Evolutionary conservation across 306 rosid genomes (phyloP), one percentile per base, ranked within the genome.

Genomic region (Carpinus viminea): DNA sequence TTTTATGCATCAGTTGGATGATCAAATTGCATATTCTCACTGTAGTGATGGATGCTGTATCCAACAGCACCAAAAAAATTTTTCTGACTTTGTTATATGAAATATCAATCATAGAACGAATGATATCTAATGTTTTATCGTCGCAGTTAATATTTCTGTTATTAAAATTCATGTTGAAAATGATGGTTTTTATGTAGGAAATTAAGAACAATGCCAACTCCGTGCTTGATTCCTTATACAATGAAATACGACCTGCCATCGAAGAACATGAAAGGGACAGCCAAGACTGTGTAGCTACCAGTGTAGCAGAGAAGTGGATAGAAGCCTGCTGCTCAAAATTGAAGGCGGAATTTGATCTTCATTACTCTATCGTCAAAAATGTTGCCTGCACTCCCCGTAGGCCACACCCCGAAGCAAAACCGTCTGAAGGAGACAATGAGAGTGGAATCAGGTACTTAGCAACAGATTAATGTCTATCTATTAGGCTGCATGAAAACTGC

Each of bases 271-370:
- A 95, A 82, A 89, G 97, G 84, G 98, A 92, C 79, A 88, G 81
- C 84, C 98, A 95, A 88, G 98, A 95, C 81, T 91, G 81, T 70
- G 98, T 94, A 31, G 89, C 98, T 10, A 94, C 97, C 2, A 83
- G 87, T 17, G 97, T 94, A 6, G 98, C 98, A 36, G 97, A 94
- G 88, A 94, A 91, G 88, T 94, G 98, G 98, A 94, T 94, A 55
- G 91, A 85, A 71, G 97, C 91, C 68, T 86, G 92, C 87, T 91
- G 97, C 85, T 78, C 72, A 76, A 92, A 94, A 85, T 74, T 92
- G 79, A 95, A 90, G 86, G 93, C 93, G 0, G 98, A 95, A 72
- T 95, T 92, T 52, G 93, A 95, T 70, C 93, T 95, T 62, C 84
- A 87, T 90, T 89, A 90, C 64, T 88, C 93, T 46, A 86, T 92